These are phyloP conservation scores for Aristolochia contorta DNA, from an alignment of 164 flowering plant species.

Conservation along the genomic window DNA sequence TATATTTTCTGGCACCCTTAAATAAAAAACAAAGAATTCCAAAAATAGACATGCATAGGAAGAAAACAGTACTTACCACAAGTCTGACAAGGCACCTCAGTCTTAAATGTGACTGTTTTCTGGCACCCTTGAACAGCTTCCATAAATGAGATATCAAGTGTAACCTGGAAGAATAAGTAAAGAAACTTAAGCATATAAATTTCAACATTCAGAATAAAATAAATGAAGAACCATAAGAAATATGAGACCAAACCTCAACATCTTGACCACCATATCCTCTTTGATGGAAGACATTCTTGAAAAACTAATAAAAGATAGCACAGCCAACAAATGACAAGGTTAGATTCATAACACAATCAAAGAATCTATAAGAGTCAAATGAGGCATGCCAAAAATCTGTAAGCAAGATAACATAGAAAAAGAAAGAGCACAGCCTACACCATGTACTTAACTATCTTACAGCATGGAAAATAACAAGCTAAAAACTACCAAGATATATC, in stretches of 20 bases:
- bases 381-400: not conserved
- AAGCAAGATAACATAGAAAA: not conserved
- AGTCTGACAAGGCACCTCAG: constrained; percentile 62
- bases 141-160: constrained; percentile 82
- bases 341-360: not conserved
- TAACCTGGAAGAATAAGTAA: constrained; percentile 26
- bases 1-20: too few relatives aligned
- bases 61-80: constrained; percentile 64
- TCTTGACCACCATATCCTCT: constrained; percentile 49
- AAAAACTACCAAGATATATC: not conserved
- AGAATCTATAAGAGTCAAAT: not conserved
- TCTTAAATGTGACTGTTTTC: constrained; percentile 57
- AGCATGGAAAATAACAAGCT: not conserved
- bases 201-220: not conserved
- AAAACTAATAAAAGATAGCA: constrained; percentile 8
- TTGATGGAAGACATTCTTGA: constrained; percentile 27
- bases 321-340: not conserved
- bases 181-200: not conserved
- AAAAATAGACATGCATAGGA: too few relatives aligned
- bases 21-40: too few relatives aligned
- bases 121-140: constrained; percentile 97
- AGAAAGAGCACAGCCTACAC: not conserved
- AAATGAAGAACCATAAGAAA: not conserved
- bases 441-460: not conserved
- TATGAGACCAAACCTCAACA: constrained; percentile 40